Conservation (phyloP, 371 early-diverging fungal genomes). For the Mucor saturninus region DNA sequence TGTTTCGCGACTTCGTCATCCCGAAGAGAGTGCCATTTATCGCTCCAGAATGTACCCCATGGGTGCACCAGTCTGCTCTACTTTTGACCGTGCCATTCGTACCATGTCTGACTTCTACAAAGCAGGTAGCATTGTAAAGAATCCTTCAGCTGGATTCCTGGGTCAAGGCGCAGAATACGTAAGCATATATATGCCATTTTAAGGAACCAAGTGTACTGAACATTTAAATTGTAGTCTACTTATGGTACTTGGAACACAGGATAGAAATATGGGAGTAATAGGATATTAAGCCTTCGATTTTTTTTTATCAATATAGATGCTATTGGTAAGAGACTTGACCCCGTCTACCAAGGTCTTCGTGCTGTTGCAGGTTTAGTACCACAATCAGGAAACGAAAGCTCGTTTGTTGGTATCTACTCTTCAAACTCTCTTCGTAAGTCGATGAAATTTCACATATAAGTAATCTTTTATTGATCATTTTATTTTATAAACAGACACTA, state of each 20-base stretch:
- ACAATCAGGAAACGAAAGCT: constrained; percentile 43
- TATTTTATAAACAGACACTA: constrained; percentile 29
- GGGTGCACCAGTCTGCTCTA: constrained; percentile 55
- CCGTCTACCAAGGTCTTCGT: constrained; percentile 35
- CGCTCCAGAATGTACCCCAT: constrained; percentile 72
- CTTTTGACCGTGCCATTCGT: constrained; percentile 50
- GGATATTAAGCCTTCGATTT: neutral
- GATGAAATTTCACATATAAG: neutral
- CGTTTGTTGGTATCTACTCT: constrained; percentile 60
- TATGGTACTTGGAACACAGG: constrained; percentile 27
- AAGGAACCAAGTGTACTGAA: constrained; percentile 25
- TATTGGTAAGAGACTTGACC: constrained; percentile 24
- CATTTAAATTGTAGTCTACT: constrained; percentile 16
- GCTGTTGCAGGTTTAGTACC: constrained; percentile 42
- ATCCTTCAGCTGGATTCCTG: constrained; percentile 35
- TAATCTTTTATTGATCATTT: neutral
- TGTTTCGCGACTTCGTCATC: constrained; percentile 64
- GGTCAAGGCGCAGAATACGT: constrained; percentile 32
- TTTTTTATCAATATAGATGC: constrained; percentile 17
- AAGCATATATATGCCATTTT: constrained; percentile 26
- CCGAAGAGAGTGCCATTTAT: constrained; percentile 73
- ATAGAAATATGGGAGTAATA: neutral
- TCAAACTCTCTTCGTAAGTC: constrained; percentile 52
- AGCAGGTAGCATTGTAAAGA: constrained; percentile 40
- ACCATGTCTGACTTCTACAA: constrained; percentile 62